Evolutionary conservation across 2,329 filamentous ascomycete species (phyloP).

Genomic region (Xylaria sp.): DNA sequence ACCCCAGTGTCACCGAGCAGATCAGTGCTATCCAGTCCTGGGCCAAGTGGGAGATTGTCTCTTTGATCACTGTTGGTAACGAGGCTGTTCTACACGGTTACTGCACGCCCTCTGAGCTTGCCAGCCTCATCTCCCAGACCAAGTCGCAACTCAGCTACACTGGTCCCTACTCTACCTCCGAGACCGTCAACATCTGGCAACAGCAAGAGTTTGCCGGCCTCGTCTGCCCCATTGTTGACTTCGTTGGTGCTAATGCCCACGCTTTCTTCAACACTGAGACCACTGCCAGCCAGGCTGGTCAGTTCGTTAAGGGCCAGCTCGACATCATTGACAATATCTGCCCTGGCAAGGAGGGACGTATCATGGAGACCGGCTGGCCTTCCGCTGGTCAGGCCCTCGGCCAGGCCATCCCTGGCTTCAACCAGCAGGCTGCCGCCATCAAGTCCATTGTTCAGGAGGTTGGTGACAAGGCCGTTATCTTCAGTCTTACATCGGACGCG

Average conservation of each 20-base stretch:
- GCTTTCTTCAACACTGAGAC: slow-evolving; percentile 88
- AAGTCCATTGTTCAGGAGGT: slow-evolving; percentile 71
- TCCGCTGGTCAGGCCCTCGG: slow-evolving; percentile 76
- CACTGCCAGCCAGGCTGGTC: slow-evolving; percentile 72
- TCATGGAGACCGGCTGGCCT: slow-evolving; percentile 94
- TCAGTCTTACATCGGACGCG: slow-evolving; percentile 80
- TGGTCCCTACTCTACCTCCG: slow-evolving; percentile 83
- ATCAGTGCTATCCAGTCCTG: slow-evolving; percentile 77
- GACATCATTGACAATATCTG: slow-evolving; percentile 75
- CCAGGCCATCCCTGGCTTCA: slow-evolving; percentile 71
- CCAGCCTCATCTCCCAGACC: slow-evolving; percentile 73
- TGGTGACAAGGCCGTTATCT: slow-evolving; percentile 79
- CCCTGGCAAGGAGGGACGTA: slow-evolving; percentile 76
- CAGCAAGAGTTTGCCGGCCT: slow-evolving; percentile 63
- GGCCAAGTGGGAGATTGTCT: slow-evolving; percentile 78
- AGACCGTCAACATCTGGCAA: slow-evolving; percentile 83
- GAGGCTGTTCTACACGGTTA: slow-evolving; percentile 84
- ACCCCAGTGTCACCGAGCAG: slow-evolving; percentile 75
- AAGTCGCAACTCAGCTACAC: slow-evolving; percentile 76
- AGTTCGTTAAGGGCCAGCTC: slow-evolving; percentile 80
- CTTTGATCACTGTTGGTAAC: slow-evolving; percentile 88
- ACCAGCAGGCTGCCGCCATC: slow-evolving; percentile 78
- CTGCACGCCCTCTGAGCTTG: slow-evolving; percentile 72
- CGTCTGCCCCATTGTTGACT: slow-evolving; percentile 79
- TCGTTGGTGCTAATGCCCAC: slow-evolving; percentile 88